Conservation (phyloP, 768 basidiomycete species). For the Tylopilus plumbeoviolaceoides region DNA sequence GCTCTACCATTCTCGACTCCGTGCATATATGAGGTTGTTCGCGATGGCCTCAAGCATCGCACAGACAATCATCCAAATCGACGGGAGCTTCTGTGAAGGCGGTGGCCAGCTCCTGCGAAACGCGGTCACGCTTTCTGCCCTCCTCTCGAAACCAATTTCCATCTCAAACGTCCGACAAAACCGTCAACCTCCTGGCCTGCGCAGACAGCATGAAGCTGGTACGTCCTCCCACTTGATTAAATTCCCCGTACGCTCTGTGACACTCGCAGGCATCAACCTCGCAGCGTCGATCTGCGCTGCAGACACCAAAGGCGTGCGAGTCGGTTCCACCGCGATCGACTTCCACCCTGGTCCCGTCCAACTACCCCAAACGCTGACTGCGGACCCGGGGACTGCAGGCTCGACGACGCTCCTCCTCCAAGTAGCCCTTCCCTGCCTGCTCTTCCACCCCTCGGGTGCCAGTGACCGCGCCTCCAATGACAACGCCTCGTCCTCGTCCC, state of each 20-base stretch:
- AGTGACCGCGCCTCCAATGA: neutral
- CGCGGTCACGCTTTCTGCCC: slow-evolving; percentile 58
- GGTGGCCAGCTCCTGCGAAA: slow-evolving; percentile 77
- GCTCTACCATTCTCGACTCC: no score
- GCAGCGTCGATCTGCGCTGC: slow-evolving; percentile 59
- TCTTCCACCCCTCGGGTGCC: slow-evolving; percentile 46
- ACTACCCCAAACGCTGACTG: slow-evolving; percentile 39
- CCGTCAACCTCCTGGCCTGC: slow-evolving; percentile 61
- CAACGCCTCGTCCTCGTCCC: neutral
- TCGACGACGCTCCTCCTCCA: slow-evolving; percentile 71
- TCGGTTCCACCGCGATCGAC: slow-evolving; percentile 49
- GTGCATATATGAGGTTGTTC: neutral
- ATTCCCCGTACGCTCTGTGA: neutral
- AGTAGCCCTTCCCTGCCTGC: slow-evolving; percentile 62
- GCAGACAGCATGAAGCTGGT: slow-evolving; percentile 72
- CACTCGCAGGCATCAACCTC: slow-evolving; percentile 53
- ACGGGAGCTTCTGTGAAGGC: slow-evolving; percentile 45
- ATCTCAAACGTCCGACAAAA: slow-evolving; percentile 59
- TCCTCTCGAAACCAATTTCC: slow-evolving; percentile 55
- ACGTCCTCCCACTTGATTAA: neutral
- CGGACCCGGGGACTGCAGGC: slow-evolving; percentile 58
- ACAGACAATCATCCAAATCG: slow-evolving; percentile 28
- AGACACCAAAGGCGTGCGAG: slow-evolving; percentile 47
- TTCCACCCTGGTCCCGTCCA: slow-evolving; percentile 50
- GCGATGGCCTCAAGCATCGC: slow-evolving; percentile 10